These are phyloP conservation scores for Pseudogymnoascus destructans DNA, from an alignment of 2,329 filamentous ascomycete genomes.

Conservation along the genomic window DNA sequence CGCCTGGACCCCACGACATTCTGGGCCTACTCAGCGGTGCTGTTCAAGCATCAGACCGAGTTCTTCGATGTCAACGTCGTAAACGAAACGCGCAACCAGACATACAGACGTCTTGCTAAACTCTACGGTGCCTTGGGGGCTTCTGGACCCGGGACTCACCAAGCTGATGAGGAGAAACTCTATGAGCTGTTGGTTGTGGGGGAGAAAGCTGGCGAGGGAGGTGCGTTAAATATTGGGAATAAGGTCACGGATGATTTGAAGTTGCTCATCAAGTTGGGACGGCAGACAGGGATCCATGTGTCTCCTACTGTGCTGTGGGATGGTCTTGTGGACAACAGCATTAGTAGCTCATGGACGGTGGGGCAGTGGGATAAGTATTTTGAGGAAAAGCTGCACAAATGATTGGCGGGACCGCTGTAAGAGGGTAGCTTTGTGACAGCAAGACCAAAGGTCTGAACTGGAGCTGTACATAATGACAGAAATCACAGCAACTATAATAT, in stretches of 20 bases:
- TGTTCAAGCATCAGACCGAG: constrained; percentile 53
- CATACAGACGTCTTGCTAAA: constrained; percentile 65
- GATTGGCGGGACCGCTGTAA: background rate
- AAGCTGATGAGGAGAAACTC: constrained; percentile 54
- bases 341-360: constrained; percentile 64
- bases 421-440: background rate
- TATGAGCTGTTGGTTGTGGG: constrained; percentile 55
- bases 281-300: constrained; percentile 74
- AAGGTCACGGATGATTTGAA: constrained; percentile 76
- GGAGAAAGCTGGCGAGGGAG: constrained; percentile 53
- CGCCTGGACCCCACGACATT: constrained; percentile 56
- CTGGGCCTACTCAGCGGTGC: constrained; percentile 60
- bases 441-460: background rate
- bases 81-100: constrained; percentile 70
- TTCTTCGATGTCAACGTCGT: constrained; percentile 82
- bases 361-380: constrained; percentile 83
- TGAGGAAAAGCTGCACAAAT: constrained; percentile 36
- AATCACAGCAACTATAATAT: background rate
- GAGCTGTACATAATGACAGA: background rate
- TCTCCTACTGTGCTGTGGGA: constrained; percentile 85
- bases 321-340: constrained; percentile 65
- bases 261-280: constrained; percentile 64
- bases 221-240: constrained; percentile 66
- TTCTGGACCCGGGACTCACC: background rate
- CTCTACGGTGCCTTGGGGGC: constrained; percentile 51